Conservation (phyloP, 345 rosid species). For the Eucalyptus polybractea region DNA sequence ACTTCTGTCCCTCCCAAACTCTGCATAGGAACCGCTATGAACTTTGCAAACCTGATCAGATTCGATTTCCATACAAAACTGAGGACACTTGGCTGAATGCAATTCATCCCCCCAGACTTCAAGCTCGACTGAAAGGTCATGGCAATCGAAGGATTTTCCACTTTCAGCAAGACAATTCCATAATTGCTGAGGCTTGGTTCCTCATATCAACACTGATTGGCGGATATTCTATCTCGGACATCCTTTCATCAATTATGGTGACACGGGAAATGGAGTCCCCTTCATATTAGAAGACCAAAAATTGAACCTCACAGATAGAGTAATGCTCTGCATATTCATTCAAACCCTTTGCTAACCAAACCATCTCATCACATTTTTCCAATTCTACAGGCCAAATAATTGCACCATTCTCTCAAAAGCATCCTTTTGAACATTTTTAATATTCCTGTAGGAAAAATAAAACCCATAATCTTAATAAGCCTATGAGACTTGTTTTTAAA, state of each 20-base stretch:
- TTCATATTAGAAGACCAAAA: neutral
- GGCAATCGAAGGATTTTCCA: too few relatives aligned
- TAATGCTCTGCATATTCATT: neutral
- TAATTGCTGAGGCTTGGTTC: too few relatives aligned
- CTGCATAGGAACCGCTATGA: neutral
- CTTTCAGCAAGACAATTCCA: too few relatives aligned
- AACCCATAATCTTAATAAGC: too few relatives aligned
- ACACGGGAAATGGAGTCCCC: neutral
- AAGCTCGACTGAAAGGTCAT: neutral
- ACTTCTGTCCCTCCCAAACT: too few relatives aligned
- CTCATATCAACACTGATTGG: too few relatives aligned
- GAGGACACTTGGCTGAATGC: neutral
- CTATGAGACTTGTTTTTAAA: too few relatives aligned
- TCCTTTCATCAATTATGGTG: neutral
- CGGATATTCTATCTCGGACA: neutral
- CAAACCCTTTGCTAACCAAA: too few relatives aligned
- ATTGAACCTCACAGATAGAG: neutral
- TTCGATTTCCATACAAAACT: neutral
- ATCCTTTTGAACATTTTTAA: rapidly evolving
- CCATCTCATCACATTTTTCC: neutral
- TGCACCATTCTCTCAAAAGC: neutral
- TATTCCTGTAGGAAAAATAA: too few relatives aligned
- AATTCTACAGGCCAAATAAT: neutral
- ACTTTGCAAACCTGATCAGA: neutral
- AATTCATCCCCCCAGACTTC: neutral